phyloP scores from a whole-genome alignment of 768 basidiomycete genomes.

The Collybia nuda region DNA sequence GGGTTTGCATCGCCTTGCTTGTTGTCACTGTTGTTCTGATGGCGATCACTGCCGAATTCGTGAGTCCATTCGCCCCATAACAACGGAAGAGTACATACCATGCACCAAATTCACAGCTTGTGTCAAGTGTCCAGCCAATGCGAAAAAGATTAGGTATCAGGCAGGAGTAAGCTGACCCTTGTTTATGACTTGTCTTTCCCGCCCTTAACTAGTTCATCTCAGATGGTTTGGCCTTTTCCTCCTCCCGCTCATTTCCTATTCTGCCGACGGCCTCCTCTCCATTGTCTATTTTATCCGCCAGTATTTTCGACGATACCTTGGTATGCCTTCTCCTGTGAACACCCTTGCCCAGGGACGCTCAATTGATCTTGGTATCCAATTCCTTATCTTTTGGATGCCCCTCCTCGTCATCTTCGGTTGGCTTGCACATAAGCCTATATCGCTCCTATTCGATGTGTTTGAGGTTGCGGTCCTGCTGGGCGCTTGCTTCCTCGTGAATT shows the following conservation, averaged over 20 bases:
- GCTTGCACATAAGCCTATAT: constrained; percentile 59
- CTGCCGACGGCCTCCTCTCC: constrained; percentile 65
- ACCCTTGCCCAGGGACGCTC: constrained; percentile 66
- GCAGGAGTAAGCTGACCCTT: constrained; percentile 43
- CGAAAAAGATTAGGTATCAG: constrained; percentile 37
- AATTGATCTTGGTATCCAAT: constrained; percentile 77
- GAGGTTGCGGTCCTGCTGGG: constrained; percentile 67
- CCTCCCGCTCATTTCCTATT: constrained; percentile 70
- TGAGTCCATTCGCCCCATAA: constrained; percentile 26
- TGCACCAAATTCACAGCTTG: constrained; percentile 39
- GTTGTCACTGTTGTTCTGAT: constrained; percentile 52
- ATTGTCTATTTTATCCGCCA: constrained; percentile 53
- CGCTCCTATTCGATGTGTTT: constrained; percentile 67
- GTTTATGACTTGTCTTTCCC: neutral
- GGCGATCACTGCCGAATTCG: constrained; percentile 70
- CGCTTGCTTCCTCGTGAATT: constrained; percentile 75
- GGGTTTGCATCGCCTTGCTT: constrained; percentile 56
- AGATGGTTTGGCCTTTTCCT: constrained; percentile 76
- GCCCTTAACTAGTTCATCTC: constrained; percentile 1
- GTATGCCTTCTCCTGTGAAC: constrained; percentile 39
- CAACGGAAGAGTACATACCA: neutral
- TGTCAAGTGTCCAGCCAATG: constrained; percentile 61
- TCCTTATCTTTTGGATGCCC: constrained; percentile 81
- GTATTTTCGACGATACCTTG: constrained; percentile 33
- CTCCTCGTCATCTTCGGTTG: constrained; percentile 66